phyloP scores from a whole-genome alignment of 441 rosid species.

The Melastoma candidum region DNA sequence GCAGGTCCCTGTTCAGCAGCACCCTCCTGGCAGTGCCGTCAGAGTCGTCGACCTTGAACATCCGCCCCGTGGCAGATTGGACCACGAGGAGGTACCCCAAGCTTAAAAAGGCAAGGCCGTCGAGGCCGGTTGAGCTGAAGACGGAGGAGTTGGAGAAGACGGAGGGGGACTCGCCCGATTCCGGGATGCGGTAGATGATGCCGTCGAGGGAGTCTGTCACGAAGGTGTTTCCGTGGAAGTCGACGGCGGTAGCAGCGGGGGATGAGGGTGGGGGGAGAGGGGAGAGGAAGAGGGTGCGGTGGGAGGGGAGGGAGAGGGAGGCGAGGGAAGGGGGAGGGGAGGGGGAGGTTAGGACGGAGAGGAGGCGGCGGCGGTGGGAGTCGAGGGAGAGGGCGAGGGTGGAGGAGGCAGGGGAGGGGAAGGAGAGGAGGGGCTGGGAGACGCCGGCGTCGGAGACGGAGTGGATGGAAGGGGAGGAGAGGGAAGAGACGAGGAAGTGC shows the following conservation, averaged over 20 bases:
- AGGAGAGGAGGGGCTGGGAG: constrained; percentile 42
- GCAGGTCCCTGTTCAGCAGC: constrained; percentile 36
- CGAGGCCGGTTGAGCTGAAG: constrained; percentile 47
- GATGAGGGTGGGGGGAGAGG: constrained; percentile 24
- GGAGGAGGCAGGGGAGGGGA: constrained; percentile 34
- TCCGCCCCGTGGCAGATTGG: constrained; percentile 75
- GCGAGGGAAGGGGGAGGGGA: constrained; percentile 57
- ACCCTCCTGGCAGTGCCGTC: constrained; percentile 56
- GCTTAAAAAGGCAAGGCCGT: constrained; percentile 43
- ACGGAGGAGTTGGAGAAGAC: constrained; percentile 51
- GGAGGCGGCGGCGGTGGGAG: constrained; percentile 43
- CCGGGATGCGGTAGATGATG: constrained; percentile 73
- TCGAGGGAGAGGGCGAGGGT: constrained; percentile 56
- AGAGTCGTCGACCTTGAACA: constrained; percentile 77
- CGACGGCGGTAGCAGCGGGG: constrained; percentile 33
- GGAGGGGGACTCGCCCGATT: constrained; percentile 38
- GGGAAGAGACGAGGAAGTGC: constrained; percentile 77
- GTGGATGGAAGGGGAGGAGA: constrained; percentile 41
- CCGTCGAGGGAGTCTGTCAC: constrained; percentile 62
- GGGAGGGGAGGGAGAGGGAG: constrained; percentile 83
- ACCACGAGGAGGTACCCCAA: constrained; percentile 71
- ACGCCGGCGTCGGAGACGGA: constrained; percentile 86
- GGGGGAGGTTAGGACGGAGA: constrained; percentile 38
- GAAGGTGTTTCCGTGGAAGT: constrained; percentile 67
- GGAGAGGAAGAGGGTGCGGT: constrained; percentile 52